These are phyloP conservation scores for Elsinoe australis DNA, from an alignment of 2,329 filamentous ascomycete genomes.

Conservation along the genomic window DNA sequence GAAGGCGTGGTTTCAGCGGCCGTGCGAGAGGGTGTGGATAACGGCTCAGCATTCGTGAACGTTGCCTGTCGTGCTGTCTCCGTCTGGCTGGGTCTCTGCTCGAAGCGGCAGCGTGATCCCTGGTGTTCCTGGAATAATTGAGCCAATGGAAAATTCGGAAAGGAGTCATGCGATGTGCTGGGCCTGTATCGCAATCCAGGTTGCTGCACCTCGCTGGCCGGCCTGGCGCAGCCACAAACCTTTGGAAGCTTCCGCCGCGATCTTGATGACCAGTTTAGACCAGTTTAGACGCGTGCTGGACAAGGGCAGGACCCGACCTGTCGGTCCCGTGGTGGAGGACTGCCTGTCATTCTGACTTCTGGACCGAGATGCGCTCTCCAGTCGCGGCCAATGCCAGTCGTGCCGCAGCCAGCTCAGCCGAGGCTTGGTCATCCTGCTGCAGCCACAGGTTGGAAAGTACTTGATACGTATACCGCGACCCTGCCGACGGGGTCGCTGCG, in stretches of 20 bases:
- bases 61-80: no score
- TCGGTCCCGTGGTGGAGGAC: constrained; percentile 5
- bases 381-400: background rate
- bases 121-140: constrained; percentile 6
- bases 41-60: background rate
- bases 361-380: background rate
- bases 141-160: constrained; percentile 7
- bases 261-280: constrained; percentile 9
- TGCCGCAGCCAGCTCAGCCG: background rate
- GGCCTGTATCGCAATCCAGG: constrained; percentile 12
- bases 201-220: constrained; percentile 11
- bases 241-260: background rate
- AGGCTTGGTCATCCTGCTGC: constrained; percentile 2
- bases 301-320: constrained; percentile 9
- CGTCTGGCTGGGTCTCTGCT: constrained; percentile 7
- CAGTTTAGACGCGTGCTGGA: background rate
- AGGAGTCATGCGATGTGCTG: constrained; percentile 11
- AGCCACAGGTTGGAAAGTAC: no score
- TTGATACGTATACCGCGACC: no score
- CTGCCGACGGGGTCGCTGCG: constrained; percentile 12
- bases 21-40: constrained; percentile 3
- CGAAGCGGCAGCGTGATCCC: constrained; percentile 6
- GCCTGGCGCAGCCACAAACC: constrained; percentile 14
- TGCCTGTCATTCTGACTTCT: constrained; percentile 10
- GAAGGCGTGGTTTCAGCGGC: background rate